Percentiles rank a stretch among this genome's conserved stretches.
Conservation (phyloP, 495 filamentous ascomycete species). For the Penicillium maclennaniae region DNA sequence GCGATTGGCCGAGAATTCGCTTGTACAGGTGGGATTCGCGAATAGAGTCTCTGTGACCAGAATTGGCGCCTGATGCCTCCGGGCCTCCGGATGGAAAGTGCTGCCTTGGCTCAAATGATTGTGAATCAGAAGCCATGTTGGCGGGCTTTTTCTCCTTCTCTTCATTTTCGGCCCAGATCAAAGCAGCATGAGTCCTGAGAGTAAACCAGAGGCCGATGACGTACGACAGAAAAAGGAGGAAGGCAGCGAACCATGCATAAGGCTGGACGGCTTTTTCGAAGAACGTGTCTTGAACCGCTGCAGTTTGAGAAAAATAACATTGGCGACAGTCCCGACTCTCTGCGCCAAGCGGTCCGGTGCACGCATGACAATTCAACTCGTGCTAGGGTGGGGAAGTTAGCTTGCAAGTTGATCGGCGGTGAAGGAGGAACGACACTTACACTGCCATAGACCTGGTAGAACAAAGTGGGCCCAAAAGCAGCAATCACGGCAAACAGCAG, state of each 20-base stretch:
- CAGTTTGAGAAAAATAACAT: slow-evolving; percentile 88
- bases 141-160: slow-evolving; percentile 65
- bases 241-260: slow-evolving; percentile 83
- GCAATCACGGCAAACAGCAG: slow-evolving; percentile 94
- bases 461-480: slow-evolving; percentile 96
- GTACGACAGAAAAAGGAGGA: slow-evolving; percentile 87
- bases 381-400: slow-evolving; percentile 52
- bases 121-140: slow-evolving; percentile 32
- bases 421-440: slow-evolving; percentile 44
- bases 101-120: slow-evolving; percentile 41
- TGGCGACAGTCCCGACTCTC: slow-evolving; percentile 71
- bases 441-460: slow-evolving; percentile 98
- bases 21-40: slow-evolving; percentile 89
- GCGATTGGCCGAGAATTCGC: slow-evolving; percentile 83
- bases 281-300: slow-evolving; percentile 81
- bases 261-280: slow-evolving; percentile 86
- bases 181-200: slow-evolving; percentile 88
- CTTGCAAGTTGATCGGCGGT: slow-evolving; percentile 6
- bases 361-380: slow-evolving; percentile 85
- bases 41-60: slow-evolving; percentile 44
- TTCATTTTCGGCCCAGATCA: slow-evolving; percentile 92
- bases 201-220: slow-evolving; percentile 95
- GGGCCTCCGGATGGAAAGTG: slow-evolving; percentile 30
- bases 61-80: slow-evolving; percentile 24
- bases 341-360: slow-evolving; percentile 47